These are phyloP conservation scores for Bipolaris oryzae DNA, from an alignment of 2,329 filamentous ascomycete genomes.

Conservation along the genomic window DNA sequence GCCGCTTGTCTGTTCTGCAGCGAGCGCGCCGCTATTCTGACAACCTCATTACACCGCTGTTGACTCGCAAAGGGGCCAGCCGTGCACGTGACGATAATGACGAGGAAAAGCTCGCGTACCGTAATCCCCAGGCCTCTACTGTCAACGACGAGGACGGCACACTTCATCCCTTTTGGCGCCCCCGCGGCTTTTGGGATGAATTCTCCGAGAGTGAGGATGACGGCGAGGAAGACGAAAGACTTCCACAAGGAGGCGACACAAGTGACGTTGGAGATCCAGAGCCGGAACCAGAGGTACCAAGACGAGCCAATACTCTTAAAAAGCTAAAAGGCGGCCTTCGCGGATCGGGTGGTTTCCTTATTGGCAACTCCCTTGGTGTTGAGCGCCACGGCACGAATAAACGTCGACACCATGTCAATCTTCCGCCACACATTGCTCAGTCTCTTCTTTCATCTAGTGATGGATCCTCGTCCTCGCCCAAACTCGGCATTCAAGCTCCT, in stretches of 20 bases:
- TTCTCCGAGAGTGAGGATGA: constrained; percentile 52
- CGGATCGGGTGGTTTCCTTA: constrained; percentile 53
- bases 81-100: constrained; percentile 32
- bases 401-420: constrained; percentile 35
- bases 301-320: constrained; percentile 30
- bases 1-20: constrained; percentile 51
- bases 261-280: constrained; percentile 45
- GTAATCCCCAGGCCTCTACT: constrained; percentile 33
- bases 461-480: constrained; percentile 21
- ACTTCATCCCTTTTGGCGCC: constrained; percentile 67
- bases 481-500: constrained; percentile 36
- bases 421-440: constrained; percentile 28
- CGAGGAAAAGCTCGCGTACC: constrained; percentile 25
- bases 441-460: constrained; percentile 17
- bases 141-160: constrained; percentile 52
- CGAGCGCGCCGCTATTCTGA: constrained; percentile 55
- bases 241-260: constrained; percentile 56
- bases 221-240: constrained; percentile 41
- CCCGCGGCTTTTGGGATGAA: constrained; percentile 67
- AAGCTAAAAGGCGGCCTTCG: constrained; percentile 48
- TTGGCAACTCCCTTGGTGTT: constrained; percentile 63
- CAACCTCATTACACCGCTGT: constrained; percentile 51
- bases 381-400: constrained; percentile 52
- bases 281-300: constrained; percentile 25
- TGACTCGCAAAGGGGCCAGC: constrained; percentile 39